Percentiles rank a stretch among this genome's conserved stretches.
These are phyloP conservation scores for Phanerochaete carnosa DNA, from an alignment of 768 basidiomycete genomes.

Conservation along the genomic window DNA sequence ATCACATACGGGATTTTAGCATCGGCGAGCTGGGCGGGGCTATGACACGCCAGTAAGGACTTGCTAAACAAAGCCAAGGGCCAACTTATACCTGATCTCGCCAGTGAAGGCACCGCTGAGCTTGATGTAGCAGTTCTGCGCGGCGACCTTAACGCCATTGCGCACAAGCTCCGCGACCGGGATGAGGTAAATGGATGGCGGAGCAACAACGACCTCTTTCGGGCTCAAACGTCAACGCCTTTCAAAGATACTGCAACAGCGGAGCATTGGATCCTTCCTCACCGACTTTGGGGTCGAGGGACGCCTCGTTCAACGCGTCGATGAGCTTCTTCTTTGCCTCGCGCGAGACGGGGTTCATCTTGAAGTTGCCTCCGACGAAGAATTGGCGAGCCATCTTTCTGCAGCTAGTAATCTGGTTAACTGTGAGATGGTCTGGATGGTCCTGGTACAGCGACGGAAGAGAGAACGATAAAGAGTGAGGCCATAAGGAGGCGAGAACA, in stretches of 20 bases:
- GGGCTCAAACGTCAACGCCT: not conserved
- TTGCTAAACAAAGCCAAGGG: not conserved
- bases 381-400: constrained; percentile 71
- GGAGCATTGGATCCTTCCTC: constrained; percentile 18
- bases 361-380: constrained; percentile 98
- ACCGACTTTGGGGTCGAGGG: constrained; percentile 78
- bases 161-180: constrained; percentile 59
- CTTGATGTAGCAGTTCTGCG: constrained; percentile 90
- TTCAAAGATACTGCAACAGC: not conserved
- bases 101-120: constrained; percentile 89
- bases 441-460: not conserved
- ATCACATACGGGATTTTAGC: constrained; percentile 89
- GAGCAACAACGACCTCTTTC: constrained; percentile 90
- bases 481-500: not conserved
- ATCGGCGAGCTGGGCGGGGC: constrained; percentile 81
- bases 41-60: constrained; percentile 24
- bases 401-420: not conserved
- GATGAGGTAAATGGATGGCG: constrained; percentile 86
- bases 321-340: constrained; percentile 65
- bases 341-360: constrained; percentile 83
- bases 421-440: not conserved
- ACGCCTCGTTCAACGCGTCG: constrained; percentile 70
- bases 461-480: not conserved
- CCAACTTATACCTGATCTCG: constrained; percentile 73
- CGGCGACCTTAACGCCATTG: constrained; percentile 74